Conservation (phyloP, 148 eudicot species). For the Camellia lanceoleosa region DNA sequence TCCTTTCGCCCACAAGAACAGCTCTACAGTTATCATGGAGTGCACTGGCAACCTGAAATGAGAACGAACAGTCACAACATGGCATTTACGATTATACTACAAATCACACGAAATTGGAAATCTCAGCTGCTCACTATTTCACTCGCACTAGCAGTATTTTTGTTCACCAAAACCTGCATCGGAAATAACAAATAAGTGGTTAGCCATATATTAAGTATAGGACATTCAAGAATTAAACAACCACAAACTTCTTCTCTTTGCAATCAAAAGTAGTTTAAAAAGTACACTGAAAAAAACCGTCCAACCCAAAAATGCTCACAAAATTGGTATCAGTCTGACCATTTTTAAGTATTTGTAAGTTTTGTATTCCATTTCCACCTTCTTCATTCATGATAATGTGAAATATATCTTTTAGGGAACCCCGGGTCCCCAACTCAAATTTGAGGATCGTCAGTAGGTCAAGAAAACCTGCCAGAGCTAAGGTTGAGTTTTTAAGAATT, state of each 20-base stretch:
- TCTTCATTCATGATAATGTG: not conserved
- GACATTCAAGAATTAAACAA: not conserved
- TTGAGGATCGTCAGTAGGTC: not conserved
- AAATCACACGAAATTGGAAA: slow-evolving; percentile 3
- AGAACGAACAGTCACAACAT: slow-evolving; percentile 22
- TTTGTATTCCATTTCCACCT: not conserved
- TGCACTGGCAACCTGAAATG: slow-evolving; percentile 86
- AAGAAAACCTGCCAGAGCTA: not conserved
- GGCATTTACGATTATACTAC: not conserved
- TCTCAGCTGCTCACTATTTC: slow-evolving; percentile 68
- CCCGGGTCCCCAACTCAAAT: not conserved
- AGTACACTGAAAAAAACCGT: not conserved
- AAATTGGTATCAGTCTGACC: not conserved
- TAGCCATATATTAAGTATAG: not conserved
- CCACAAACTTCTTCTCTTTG: not conserved
- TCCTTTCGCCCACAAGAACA: slow-evolving; percentile 85
- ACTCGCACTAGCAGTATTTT: slow-evolving; percentile 94
- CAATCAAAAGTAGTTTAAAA: not conserved
- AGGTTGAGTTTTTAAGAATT: not conserved
- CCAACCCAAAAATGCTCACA: not conserved
- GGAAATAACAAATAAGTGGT: slow-evolving; percentile 7
- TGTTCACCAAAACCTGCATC: slow-evolving; percentile 89
- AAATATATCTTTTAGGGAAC: not conserved
- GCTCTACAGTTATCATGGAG: slow-evolving; percentile 98
- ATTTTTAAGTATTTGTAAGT: not conserved